Base-by-base conservation (phyloP, 2,329 filamentous ascomycete species). In the Clarireedia paspali region DNA sequence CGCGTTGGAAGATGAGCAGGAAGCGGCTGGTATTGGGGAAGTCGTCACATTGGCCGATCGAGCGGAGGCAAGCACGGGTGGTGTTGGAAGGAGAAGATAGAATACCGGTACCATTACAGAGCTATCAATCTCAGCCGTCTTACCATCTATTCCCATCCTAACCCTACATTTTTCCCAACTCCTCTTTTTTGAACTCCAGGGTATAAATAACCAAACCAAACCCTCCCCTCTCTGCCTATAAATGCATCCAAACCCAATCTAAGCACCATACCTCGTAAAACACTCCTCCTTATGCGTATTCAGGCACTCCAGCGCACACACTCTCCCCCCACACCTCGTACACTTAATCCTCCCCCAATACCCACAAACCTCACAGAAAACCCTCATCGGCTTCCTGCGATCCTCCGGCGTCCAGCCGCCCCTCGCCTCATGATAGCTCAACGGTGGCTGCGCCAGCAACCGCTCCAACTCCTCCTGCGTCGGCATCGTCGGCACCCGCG, bases 1-100 rank as follows among this genome's bases (percentile, higher is more conserved):
- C 53, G 87, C 84, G 6, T 72, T 97, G 67, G 94, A 99, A 73
- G 92, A 96, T 72, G 92, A 96, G 74, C 91, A 97, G 75, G 92
- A 96, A 72, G 91, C 78, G 47, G 77, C 75, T 56, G 73, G 94
- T 9, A 96, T 97, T 70, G 89, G 91, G 15, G 94, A 97, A 74
- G 89, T 97, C 45, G 89, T 97, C 54, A 94, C 86, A 67, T 75
- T 97, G 67, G 84, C 86, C 50, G 90, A 95, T 64, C 83, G 83
- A 61, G 81, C 77, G 44, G 83, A 79, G 57, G 39, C 39, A 44
- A 34, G 42, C 2, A 61, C 63, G 26, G 66, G 63, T 10, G 63
- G 63, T 10, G 63, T 45, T 34, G 66, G 63, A 3, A 61, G 65
- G 53, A 65, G 67, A 20, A 20, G 39, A n/a, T 20, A 20, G 38